Conservation (phyloP, 768 basidiomycete species). For the Suillus alpinus region DNA sequence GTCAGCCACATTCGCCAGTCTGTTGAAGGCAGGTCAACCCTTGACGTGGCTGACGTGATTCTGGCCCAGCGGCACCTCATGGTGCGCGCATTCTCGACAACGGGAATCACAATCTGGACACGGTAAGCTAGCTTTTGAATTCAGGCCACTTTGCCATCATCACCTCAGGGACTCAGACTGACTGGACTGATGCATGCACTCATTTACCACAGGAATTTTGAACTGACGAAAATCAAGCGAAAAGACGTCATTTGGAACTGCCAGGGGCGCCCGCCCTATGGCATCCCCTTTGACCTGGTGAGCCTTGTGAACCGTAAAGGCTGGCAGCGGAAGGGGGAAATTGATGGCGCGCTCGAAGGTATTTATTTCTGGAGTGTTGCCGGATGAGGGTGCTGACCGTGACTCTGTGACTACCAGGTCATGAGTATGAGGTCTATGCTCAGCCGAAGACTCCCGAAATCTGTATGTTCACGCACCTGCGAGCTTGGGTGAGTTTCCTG, state of each 20-base stretch:
- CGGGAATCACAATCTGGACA: background rate
- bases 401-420: slow-evolving; percentile 1
- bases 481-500: slow-evolving; percentile 26
- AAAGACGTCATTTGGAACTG: slow-evolving; percentile 18
- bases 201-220: slow-evolving; percentile 25
- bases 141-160: too few relatives aligned
- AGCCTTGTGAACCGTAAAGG: slow-evolving; percentile 16
- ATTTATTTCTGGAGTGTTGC: too few relatives aligned
- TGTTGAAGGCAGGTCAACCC: background rate
- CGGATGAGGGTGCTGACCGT: background rate
- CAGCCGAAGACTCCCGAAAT: slow-evolving; percentile 31
- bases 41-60: background rate
- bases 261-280: slow-evolving; percentile 8
- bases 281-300: slow-evolving; percentile 19
- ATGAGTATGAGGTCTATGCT: background rate
- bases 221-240: slow-evolving; percentile 23
- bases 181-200: too few relatives aligned
- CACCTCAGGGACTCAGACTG: too few relatives aligned
- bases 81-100: background rate
- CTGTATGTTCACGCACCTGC: slow-evolving; percentile 28
- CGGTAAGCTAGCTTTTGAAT: background rate
- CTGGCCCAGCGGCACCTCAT: background rate
- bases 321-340: slow-evolving; percentile 24
- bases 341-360: background rate
- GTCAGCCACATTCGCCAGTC: background rate